phyloP scores from a whole-genome alignment of 352 stramenopile genomes.

The Globisporangium spiculum region DNA sequence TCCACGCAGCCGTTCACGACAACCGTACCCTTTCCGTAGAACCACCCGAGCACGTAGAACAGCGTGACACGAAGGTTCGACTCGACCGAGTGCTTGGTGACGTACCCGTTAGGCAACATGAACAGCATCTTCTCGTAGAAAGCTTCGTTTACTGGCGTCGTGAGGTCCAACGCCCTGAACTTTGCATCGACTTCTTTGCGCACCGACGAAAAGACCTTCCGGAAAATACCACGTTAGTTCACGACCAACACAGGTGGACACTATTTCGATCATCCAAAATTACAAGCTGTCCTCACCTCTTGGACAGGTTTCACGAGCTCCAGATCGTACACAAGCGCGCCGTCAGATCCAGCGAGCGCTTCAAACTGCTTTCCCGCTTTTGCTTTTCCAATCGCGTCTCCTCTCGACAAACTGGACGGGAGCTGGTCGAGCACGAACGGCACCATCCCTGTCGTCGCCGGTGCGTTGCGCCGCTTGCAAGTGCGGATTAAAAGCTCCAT shows the following conservation, averaged over 20 bases:
- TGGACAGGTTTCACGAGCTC: slow-evolving; percentile 76
- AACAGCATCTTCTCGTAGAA: slow-evolving; percentile 52
- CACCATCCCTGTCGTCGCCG: slow-evolving; percentile 96
- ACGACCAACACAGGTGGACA: background rate
- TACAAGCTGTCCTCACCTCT: slow-evolving; percentile 21
- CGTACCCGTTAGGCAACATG: slow-evolving; percentile 44
- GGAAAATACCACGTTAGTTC: background rate
- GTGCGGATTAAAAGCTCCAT: slow-evolving; percentile 92
- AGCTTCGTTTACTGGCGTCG: slow-evolving; percentile 22
- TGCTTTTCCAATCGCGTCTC: slow-evolving; percentile 73
- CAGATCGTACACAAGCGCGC: slow-evolving; percentile 93
- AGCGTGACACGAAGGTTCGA: slow-evolving; percentile 88
- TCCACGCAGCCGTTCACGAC: slow-evolving; percentile 92
- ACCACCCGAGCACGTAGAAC: slow-evolving; percentile 90
- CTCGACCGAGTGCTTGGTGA: slow-evolving; percentile 79
- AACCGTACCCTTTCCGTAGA: slow-evolving; percentile 87
- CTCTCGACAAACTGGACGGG: slow-evolving; percentile 57
- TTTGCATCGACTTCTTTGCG: slow-evolving; percentile 1
- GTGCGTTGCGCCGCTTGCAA: slow-evolving; percentile 91
- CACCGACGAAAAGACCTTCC: slow-evolving; percentile 17
- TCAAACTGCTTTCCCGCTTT: slow-evolving; percentile 85
- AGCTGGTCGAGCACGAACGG: slow-evolving; percentile 92
- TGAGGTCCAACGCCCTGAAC: background rate
- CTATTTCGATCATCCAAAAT: background rate
- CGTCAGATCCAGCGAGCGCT: slow-evolving; percentile 88